Percentiles rank a stretch among this genome's conserved stretches.
phyloP scores from a whole-genome alignment of 2,329 filamentous ascomycete species.

The Zymoseptoria pseudotritici region DNA sequence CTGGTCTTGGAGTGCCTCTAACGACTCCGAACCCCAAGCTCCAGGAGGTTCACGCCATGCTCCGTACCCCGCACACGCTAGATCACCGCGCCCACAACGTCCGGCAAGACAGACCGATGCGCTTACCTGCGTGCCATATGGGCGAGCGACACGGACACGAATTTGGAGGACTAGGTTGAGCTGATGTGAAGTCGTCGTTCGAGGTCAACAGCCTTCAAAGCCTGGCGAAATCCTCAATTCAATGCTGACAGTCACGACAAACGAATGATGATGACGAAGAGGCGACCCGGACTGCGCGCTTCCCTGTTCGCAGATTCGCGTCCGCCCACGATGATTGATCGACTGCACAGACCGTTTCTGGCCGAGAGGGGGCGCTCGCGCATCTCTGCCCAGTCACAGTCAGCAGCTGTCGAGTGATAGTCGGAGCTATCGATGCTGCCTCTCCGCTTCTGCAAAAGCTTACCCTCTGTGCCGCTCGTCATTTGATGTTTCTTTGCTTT shows the following conservation, averaged over 20 bases:
- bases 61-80: not conserved
- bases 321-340: not conserved
- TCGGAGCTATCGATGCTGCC: constrained; percentile 16
- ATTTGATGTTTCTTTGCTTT: constrained; percentile 8
- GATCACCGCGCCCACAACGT: not conserved
- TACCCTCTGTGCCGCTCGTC: constrained; percentile 14
- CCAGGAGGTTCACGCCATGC: not conserved
- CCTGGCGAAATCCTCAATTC: not conserved
- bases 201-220: not conserved
- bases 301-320: not conserved
- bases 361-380: not conserved
- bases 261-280: not conserved
- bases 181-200: not conserved
- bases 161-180: no score
- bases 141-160: not conserved
- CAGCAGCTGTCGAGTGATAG: constrained; percentile 14
- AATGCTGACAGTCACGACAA: constrained; percentile 2
- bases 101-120: not conserved
- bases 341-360: not conserved
- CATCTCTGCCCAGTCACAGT: constrained; percentile 9
- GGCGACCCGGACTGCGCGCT: not conserved
- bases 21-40: not conserved
- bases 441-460: constrained; percentile 20
- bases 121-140: not conserved
- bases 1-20: not conserved